phyloP scores from a whole-genome alignment of 306 rosid genomes.

The Cicer bijugum region DNA sequence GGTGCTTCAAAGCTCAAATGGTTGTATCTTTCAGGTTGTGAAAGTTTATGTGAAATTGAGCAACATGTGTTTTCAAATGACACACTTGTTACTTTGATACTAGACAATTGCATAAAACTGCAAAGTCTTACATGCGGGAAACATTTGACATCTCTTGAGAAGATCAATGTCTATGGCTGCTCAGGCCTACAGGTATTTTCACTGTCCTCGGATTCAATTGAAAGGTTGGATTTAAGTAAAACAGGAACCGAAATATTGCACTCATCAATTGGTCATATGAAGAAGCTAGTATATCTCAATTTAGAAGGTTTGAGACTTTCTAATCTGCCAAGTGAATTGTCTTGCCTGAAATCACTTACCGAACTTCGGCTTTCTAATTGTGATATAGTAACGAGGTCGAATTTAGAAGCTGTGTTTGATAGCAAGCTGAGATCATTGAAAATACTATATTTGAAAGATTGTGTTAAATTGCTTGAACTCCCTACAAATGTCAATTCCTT shows the following conservation, averaged over 20 bases:
- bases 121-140: background rate
- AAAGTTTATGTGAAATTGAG: background rate
- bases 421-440: background rate
- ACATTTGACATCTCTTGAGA: background rate
- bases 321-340: background rate
- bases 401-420: background rate
- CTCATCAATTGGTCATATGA: background rate
- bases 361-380: background rate
- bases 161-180: background rate
- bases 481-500: constrained; percentile 28
- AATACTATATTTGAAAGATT: background rate
- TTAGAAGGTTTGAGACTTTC: background rate
- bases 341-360: background rate
- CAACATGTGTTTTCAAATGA: background rate
- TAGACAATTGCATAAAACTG: background rate
- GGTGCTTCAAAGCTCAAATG: constrained; percentile 22
- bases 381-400: background rate
- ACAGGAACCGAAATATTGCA: background rate
- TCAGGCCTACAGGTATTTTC: constrained; percentile 10
- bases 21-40: constrained; percentile 24
- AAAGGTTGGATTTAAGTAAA: background rate
- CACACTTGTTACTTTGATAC: background rate
- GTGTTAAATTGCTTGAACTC: constrained; percentile 20
- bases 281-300: background rate
- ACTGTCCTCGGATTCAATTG: background rate